Evolutionary conservation across 2,329 filamentous ascomycete species (phyloP).

Genomic region (Volutella citrinella): DNA sequence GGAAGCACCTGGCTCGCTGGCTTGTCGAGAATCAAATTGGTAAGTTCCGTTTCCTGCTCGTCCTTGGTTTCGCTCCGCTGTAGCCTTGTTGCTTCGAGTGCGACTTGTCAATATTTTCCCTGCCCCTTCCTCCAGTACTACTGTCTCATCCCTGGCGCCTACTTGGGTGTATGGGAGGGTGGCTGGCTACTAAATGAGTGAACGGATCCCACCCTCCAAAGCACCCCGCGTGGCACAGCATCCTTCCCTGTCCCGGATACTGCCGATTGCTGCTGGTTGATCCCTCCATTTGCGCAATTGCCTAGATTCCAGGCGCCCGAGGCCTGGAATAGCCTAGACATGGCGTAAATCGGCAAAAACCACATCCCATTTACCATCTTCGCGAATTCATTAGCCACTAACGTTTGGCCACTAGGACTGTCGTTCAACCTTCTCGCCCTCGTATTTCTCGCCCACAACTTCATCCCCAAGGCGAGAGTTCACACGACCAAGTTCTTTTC

Average conservation of each 20-base stretch:
- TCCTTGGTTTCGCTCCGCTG: slow-evolving; percentile 10
- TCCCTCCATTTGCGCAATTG: slow-evolving; percentile 1
- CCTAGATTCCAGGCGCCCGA: too few relatives aligned
- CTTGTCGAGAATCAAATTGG: slow-evolving; percentile 78
- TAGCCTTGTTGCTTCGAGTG: too few relatives aligned
- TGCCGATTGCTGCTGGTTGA: slow-evolving; percentile 12
- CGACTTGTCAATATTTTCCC: background rate
- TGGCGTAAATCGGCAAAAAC: too few relatives aligned
- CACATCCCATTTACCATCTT: too few relatives aligned
- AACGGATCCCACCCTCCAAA: slow-evolving; percentile 13
- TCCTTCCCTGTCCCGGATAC: slow-evolving; percentile 13
- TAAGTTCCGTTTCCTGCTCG: slow-evolving; percentile 42
- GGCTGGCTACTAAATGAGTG: slow-evolving; percentile 11
- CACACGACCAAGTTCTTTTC: slow-evolving; percentile 87
- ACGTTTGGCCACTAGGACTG: too few relatives aligned
- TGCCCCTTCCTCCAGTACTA: slow-evolving; percentile 1
- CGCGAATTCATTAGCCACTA: too few relatives aligned
- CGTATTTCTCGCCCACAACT: slow-evolving; percentile 75
- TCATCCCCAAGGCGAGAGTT: slow-evolving; percentile 74
- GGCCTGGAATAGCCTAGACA: too few relatives aligned
- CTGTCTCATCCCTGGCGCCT: too few relatives aligned
- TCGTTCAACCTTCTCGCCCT: slow-evolving; percentile 83
- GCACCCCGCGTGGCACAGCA: slow-evolving; percentile 24
- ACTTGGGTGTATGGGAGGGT: slow-evolving; percentile 1
- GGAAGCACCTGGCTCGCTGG: slow-evolving; percentile 63